phyloP scores from a whole-genome alignment of 257 asterid species.

The Solanum habrochaites region DNA sequence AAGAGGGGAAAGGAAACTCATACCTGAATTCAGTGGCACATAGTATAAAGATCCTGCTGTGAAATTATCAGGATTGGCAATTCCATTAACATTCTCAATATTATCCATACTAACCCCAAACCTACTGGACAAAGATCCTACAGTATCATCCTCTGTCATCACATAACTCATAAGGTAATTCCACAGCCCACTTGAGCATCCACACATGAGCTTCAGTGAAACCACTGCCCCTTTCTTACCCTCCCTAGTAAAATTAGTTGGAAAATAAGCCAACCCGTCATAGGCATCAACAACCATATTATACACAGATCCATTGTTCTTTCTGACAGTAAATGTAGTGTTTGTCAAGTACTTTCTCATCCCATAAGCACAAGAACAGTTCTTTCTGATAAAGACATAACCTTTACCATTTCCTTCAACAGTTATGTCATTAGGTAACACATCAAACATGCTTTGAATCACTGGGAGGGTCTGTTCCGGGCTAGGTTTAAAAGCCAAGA shows the following conservation, averaged over 20 bases:
- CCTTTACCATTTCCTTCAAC: conserved; percentile 69
- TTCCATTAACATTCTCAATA: conserved; percentile 71
- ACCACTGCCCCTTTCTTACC: conserved; percentile 83
- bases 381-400: conserved; percentile 68
- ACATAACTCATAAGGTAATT: conserved; percentile 94
- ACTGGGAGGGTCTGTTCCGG: conserved; percentile 42
- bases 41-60: conserved; percentile 73
- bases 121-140: conserved; percentile 81
- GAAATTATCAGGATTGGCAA: conserved; percentile 74
- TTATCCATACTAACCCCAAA: conserved; percentile 98
- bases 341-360: conserved; percentile 46
- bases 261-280: conserved; percentile 69
- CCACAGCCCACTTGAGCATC: conserved; percentile 95
- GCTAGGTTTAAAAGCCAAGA: conserved; percentile 74
- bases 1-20: neutral
- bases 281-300: conserved; percentile 60
- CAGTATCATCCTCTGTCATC: conserved; percentile 79
- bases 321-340: conserved; percentile 72
- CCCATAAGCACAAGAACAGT: conserved; percentile 80
- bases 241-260: conserved; percentile 57
- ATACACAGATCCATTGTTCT: conserved; percentile 59
- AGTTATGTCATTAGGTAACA: conserved; percentile 54
- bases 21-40: conserved; percentile 82
- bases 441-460: conserved; percentile 93
- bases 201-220: conserved; percentile 67